Evolutionary conservation across 1,284 basidiomycete species (phyloP).

Genomic region (Phenoliferia sp.): DNA sequence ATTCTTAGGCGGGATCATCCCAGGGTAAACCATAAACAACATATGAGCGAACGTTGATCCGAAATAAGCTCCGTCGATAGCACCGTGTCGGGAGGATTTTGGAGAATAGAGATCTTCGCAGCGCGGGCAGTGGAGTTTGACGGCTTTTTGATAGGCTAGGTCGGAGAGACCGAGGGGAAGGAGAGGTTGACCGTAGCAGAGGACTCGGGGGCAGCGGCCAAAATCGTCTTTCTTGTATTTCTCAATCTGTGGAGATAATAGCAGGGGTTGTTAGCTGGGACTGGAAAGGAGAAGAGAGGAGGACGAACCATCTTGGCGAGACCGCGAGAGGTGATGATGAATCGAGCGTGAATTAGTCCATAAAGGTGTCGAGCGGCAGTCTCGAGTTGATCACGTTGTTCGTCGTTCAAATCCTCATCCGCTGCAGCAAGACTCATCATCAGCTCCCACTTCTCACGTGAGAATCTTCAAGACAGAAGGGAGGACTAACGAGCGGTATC

Average conservation of each 20-base stretch:
- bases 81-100: slow-evolving; percentile 87
- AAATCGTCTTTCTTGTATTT: slow-evolving; percentile 97
- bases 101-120: slow-evolving; percentile 96
- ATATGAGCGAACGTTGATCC: slow-evolving; percentile 92
- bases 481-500: slow-evolving; percentile 65
- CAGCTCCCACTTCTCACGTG: slow-evolving; percentile 50
- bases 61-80: slow-evolving; percentile 94
- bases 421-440: slow-evolving; percentile 61
- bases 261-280: neutral
- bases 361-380: slow-evolving; percentile 85
- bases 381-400: slow-evolving; percentile 57
- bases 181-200: slow-evolving; percentile 84
- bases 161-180: slow-evolving; percentile 93
- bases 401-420: slow-evolving; percentile 50
- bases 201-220: slow-evolving; percentile 87
- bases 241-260: slow-evolving; percentile 46
- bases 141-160: slow-evolving; percentile 89
- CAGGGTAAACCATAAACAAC: slow-evolving; percentile 89
- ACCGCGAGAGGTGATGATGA: slow-evolving; percentile 89
- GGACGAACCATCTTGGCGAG: slow-evolving; percentile 71
- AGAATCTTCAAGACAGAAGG: slow-evolving; percentile 5
- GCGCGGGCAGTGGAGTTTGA: slow-evolving; percentile 92
- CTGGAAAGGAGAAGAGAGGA: neutral
- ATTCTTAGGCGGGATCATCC: slow-evolving; percentile 79
- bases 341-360: slow-evolving; percentile 94